phyloP scores from a whole-genome alignment of 1,284 basidiomycete species.

The Mycena sp. region DNA sequence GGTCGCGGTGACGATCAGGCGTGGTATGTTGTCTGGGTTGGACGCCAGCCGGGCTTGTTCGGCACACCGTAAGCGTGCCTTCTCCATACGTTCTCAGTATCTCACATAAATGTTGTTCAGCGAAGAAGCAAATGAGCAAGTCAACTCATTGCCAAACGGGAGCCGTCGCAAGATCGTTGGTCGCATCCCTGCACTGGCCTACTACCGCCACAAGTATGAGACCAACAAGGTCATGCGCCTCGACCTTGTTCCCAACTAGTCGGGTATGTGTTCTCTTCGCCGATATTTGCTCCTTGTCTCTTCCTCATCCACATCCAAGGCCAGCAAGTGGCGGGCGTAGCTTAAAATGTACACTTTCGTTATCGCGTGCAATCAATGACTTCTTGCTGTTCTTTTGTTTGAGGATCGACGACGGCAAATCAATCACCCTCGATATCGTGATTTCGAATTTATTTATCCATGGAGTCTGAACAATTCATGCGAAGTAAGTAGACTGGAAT shows the following conservation, averaged over 20 bases:
- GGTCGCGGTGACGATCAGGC: neutral
- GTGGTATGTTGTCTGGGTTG: conserved; percentile 17
- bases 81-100: neutral
- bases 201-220: neutral
- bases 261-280: neutral
- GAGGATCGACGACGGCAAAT: too few species aligned
- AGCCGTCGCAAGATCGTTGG: neutral
- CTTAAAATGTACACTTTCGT: too few species aligned
- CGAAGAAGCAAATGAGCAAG: conserved; percentile 4
- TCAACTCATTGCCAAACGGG: neutral
- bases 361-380: too few species aligned
- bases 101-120: neutral
- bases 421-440: too few species aligned
- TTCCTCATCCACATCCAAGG: too few species aligned
- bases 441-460: too few species aligned
- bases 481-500: too few species aligned
- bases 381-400: too few species aligned
- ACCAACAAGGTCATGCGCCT: neutral
- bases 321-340: too few species aligned
- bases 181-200: neutral
- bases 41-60: conserved; percentile 17
- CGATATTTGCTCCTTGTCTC: too few species aligned
- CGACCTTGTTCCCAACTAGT: neutral
- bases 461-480: too few species aligned
- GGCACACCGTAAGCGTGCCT: neutral